phyloP scores from a whole-genome alignment of 1,284 basidiomycete genomes.

The Ganoderma sinense region DNA sequence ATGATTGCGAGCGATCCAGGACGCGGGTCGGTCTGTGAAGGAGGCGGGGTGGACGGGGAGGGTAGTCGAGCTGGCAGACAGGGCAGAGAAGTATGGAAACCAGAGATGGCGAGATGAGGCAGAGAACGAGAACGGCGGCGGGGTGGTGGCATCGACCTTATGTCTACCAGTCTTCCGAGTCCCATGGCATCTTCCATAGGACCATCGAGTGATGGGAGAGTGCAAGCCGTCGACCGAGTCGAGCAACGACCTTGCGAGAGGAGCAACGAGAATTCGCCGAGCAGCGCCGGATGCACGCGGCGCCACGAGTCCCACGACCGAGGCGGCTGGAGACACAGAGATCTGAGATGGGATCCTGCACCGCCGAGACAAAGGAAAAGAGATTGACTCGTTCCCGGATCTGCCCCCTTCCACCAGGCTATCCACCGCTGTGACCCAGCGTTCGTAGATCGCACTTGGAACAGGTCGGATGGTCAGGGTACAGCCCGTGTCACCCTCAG shows the following conservation, averaged over 20 bases:
- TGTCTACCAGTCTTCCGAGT: background rate
- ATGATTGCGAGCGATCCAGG: background rate
- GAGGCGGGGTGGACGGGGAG: background rate
- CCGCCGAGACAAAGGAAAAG: background rate
- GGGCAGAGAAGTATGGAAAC: background rate
- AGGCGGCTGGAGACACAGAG: background rate
- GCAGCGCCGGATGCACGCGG: background rate
- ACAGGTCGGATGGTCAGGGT: background rate
- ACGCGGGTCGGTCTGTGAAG: background rate
- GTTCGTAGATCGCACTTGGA: background rate
- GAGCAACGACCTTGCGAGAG: background rate
- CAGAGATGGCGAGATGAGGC: conserved; percentile 3
- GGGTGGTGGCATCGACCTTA: background rate
- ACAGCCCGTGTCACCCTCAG: background rate
- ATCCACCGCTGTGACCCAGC: background rate
- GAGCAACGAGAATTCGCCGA: background rate
- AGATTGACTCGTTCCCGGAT: background rate
- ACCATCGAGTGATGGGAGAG: background rate
- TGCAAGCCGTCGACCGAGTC: background rate
- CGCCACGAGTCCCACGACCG: too few relatives aligned
- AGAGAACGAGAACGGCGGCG: background rate
- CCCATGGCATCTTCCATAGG: background rate
- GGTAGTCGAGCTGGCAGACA: conserved; percentile 1
- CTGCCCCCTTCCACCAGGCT: background rate
- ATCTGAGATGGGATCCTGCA: conserved; percentile 3